Percentiles rank a stretch among this genome's conserved stretches.
Conservation (phyloP, 352 stramenopile genomes). For the Pythium aphanidermatum region DNA sequence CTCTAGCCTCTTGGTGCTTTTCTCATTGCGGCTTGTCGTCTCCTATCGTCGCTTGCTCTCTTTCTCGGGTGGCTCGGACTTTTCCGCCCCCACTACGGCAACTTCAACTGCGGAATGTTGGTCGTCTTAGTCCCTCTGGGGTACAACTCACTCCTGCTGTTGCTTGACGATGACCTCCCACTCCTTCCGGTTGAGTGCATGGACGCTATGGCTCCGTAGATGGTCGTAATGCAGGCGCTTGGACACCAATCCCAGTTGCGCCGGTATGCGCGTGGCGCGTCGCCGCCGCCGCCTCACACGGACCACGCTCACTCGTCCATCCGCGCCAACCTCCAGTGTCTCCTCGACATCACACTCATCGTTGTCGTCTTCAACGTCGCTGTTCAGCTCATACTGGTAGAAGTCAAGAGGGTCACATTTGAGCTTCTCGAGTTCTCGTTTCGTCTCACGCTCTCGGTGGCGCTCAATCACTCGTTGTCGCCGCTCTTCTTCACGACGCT, state of each 20-base stretch:
- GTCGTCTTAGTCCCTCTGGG: no score
- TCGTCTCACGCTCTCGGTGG: slow-evolving; percentile 20
- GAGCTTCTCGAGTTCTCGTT: slow-evolving; percentile 15
- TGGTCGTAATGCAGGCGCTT: slow-evolving; percentile 56
- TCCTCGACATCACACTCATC: slow-evolving; percentile 47
- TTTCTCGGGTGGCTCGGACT: no score
- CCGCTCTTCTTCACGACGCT: background rate
- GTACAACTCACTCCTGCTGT: no score
- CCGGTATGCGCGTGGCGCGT: slow-evolving; percentile 20
- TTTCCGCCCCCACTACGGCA: no score
- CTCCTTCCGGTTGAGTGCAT: slow-evolving; percentile 47
- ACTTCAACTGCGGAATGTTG: no score
- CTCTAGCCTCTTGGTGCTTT: no score
- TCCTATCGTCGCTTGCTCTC: no score
- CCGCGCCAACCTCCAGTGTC: slow-evolving; percentile 30
- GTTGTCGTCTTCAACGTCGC: slow-evolving; percentile 42
- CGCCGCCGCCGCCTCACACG: slow-evolving; percentile 18
- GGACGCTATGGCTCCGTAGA: slow-evolving; percentile 41
- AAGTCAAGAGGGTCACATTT: slow-evolving; percentile 48
- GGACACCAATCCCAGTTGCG: slow-evolving; percentile 44
- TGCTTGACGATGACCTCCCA: slow-evolving; percentile 34
- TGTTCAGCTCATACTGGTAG: slow-evolving; percentile 42
- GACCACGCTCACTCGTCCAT: slow-evolving; percentile 34
- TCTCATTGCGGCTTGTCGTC: no score
- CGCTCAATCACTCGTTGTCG: slow-evolving; percentile 15